phyloP scores from a whole-genome alignment of 2,329 filamentous ascomycete genomes.

The Ceratocystis eucalypticola region DNA sequence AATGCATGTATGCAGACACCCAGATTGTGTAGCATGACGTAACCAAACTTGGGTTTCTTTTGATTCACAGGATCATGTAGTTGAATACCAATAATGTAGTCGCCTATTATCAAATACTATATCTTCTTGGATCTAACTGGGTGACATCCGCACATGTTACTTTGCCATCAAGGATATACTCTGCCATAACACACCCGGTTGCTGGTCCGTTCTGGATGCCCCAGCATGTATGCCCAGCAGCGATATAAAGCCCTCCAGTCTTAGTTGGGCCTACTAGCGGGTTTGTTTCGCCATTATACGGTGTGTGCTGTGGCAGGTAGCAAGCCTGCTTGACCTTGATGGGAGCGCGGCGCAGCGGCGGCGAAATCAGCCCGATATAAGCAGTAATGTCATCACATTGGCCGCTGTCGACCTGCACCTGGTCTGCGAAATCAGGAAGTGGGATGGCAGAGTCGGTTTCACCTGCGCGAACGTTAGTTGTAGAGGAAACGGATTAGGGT shows the following conservation, averaged over 20 bases:
- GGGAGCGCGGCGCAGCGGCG: slow-evolving; percentile 53
- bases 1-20: neutral
- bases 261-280: slow-evolving; percentile 68
- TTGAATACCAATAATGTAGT: neutral
- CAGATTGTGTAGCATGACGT: no score
- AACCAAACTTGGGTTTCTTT: no score
- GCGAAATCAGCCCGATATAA: slow-evolving; percentile 54
- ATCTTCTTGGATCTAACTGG: slow-evolving; percentile 53
- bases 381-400: slow-evolving; percentile 77
- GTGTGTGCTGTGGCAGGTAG: slow-evolving; percentile 69
- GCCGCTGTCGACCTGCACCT: slow-evolving; percentile 59
- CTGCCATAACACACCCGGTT: slow-evolving; percentile 69
- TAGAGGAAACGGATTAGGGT: neutral
- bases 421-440: slow-evolving; percentile 60
- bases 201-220: slow-evolving; percentile 91
- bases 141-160: slow-evolving; percentile 54
- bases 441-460: slow-evolving; percentile 67
- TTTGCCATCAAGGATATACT: slow-evolving; percentile 61
- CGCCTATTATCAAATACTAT: slow-evolving; percentile 22
- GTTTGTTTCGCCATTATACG: slow-evolving; percentile 44
- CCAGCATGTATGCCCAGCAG: slow-evolving; percentile 92
- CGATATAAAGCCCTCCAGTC: slow-evolving; percentile 62
- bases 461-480: slow-evolving; percentile 24
- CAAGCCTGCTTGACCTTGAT: slow-evolving; percentile 74
- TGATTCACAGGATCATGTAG: neutral